These are phyloP conservation scores for Eucalyptus coolabah DNA, from an alignment of 345 rosid genomes.

Conservation along the genomic window DNA sequence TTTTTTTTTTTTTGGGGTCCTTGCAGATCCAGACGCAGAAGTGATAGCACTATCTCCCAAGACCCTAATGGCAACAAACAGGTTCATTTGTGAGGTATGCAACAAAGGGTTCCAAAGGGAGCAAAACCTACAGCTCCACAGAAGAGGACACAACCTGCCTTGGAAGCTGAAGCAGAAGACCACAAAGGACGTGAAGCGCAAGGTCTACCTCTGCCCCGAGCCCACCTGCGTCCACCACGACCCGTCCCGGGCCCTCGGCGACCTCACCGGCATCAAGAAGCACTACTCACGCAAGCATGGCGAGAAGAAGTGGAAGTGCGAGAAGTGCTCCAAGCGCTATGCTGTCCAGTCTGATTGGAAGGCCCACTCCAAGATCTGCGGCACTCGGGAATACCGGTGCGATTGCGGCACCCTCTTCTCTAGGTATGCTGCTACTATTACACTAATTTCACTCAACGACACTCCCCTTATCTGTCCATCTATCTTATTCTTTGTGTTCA, in stretches of 20 bases:
- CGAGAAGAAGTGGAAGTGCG: conserved; percentile 88
- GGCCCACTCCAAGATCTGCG: conserved; percentile 86
- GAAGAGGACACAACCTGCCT: conserved; percentile 85
- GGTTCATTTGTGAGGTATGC: conserved; percentile 84
- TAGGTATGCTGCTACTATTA: conserved; percentile 19
- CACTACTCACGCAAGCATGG: conserved; percentile 80
- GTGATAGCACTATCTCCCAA: conserved; percentile 85
- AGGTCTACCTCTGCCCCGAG: conserved; percentile 79
- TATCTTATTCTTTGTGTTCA: neutral
- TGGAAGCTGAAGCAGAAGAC: conserved; percentile 81
- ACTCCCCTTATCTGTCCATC: neutral
- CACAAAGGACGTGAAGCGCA: conserved; percentile 69
- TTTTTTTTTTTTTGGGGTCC: neutral
- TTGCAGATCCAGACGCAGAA: conserved; percentile 80
- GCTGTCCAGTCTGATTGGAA: conserved; percentile 91
- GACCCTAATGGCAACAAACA: conserved; percentile 84
- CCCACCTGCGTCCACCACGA: conserved; percentile 87
- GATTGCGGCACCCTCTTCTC: conserved; percentile 90
- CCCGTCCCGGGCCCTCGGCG: conserved; percentile 76
- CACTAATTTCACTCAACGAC: neutral
- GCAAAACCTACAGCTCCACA: conserved; percentile 78
- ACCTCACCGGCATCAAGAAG: conserved; percentile 76
- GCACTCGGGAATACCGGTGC: conserved; percentile 75
- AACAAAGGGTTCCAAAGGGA: conserved; percentile 86
- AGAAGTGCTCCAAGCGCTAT: conserved; percentile 66